Conservation (phyloP, 2,329 filamentous ascomycete genomes). For the Blumeriella jaapii region DNA sequence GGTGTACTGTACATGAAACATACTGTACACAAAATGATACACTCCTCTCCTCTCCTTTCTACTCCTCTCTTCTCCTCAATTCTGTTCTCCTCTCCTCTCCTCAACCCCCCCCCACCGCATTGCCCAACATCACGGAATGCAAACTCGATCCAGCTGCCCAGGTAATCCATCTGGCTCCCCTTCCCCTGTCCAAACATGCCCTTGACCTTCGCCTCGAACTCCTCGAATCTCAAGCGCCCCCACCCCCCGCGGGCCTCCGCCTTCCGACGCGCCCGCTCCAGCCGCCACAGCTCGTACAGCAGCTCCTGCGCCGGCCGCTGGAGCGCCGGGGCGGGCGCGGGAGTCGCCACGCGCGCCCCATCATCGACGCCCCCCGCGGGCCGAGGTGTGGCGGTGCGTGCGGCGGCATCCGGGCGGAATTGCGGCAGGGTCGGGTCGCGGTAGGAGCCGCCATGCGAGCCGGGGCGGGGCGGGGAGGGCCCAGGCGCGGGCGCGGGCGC, state of each 20-base stretch:
- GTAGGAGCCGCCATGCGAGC: slow-evolving; percentile 8
- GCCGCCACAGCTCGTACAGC: slow-evolving; percentile 18
- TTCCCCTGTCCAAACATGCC: slow-evolving; percentile 37
- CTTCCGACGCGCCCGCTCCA: slow-evolving; percentile 33
- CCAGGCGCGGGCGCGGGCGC: slow-evolving; percentile 8
- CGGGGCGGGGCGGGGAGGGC: slow-evolving; percentile 9
- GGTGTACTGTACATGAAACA: too few relatives aligned
- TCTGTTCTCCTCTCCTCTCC: too few relatives aligned
- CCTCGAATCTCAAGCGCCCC: slow-evolving; percentile 64
- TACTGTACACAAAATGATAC: too few relatives aligned
- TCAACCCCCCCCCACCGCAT: slow-evolving; percentile 1
- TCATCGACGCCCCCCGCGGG: too few relatives aligned
- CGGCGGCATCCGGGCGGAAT: slow-evolving; percentile 48
- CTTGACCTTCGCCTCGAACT: slow-evolving; percentile 69
- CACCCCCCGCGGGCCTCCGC: slow-evolving; percentile 64
- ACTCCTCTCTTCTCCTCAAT: too few relatives aligned
- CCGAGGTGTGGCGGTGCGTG: too few relatives aligned
- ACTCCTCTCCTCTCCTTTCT: too few relatives aligned
- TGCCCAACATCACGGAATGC: slow-evolving; percentile 37
- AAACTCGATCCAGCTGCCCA: slow-evolving; percentile 88
- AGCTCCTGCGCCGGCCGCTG: slow-evolving; percentile 6
- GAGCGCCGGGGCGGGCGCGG: not conserved
- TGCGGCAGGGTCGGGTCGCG: slow-evolving; percentile 56
- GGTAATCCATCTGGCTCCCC: slow-evolving; percentile 59
- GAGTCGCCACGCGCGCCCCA: too few relatives aligned